Evolutionary conservation across 2,329 filamentous ascomycete genomes (phyloP).

Genomic region (Aspergillus persii): DNA sequence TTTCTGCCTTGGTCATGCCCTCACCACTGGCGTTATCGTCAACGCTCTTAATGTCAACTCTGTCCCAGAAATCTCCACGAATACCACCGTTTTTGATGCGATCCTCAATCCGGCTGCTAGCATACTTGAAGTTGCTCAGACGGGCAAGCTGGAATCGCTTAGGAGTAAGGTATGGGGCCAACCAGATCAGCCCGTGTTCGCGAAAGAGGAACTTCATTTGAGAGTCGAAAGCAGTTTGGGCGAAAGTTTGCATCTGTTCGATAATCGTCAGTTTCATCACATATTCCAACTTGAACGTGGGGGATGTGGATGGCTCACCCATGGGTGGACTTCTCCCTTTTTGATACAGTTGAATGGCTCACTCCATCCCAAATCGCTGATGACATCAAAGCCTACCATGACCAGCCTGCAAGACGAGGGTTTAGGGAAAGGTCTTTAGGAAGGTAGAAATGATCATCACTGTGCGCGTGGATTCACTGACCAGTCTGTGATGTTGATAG

Average conservation of each 20-base stretch:
- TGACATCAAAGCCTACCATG: neutral
- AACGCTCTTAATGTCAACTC: neutral
- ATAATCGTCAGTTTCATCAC: too few species aligned
- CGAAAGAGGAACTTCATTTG: neutral
- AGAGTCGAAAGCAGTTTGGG: neutral
- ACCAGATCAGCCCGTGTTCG: neutral
- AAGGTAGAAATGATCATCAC: too few species aligned
- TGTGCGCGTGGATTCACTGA: neutral
- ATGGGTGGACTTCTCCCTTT: neutral
- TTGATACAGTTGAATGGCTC: neutral
- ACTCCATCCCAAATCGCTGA: neutral
- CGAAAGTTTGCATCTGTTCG: neutral
- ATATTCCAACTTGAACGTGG: too few species aligned
- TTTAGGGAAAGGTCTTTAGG: too few species aligned
- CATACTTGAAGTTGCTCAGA: neutral
- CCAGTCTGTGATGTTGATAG: neutral
- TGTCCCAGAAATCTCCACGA: neutral
- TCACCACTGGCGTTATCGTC: too few species aligned
- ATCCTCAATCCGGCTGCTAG: too few species aligned
- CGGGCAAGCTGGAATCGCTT: neutral
- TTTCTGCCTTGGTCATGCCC: too few species aligned
- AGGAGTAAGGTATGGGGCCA: neutral
- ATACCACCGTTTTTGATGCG: neutral
- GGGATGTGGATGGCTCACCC: neutral
- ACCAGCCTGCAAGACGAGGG: neutral